Base-by-base conservation (phyloP, 225 moss, liverwort and hornwort genomes). In the Neckera pumila region DNA sequence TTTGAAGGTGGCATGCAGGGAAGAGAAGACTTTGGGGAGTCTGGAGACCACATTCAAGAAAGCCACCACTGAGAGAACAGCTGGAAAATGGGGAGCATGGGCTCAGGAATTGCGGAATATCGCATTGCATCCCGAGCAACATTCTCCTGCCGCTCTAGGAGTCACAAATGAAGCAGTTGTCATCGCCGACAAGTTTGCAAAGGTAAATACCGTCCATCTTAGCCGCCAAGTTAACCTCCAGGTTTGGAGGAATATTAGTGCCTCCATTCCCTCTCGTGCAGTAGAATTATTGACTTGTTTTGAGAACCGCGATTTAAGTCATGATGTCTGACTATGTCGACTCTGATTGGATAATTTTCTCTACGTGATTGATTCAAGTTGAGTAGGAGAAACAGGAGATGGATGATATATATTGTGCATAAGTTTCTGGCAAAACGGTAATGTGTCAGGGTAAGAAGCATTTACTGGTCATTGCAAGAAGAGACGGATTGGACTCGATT, bases 91-190 rank as follows among this genome's bases (percentile, higher is more conserved):
- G 97, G 94, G 90, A 71, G 58, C 87, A 73, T 96, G 97, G 98
- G 89, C 97, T 86, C 95, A 96, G 86, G 91, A 94, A 45, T 87
- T 98, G 80, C 92, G 94, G 76, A 91, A 92, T 76, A 92, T 90
- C 72, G 98, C 94, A 38, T 91, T 97, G 73, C 92, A 95, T 89
- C 97, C 98, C 27, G 95, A 94, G 79, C 88, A 93, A 80, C 87
- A 87, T 73, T 88, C 85, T 84, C 84, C 91, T 66, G 61, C 84
- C 73, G 86, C 95, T 81, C 58, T 97, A 72, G 92, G 96, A 91
- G 86, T 94, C 64, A 94, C 96, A 59, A 84, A 93, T 84, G 96
- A 95, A 88, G 98, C 94, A 87, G 92, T 98, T 81, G 93, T 98
- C 33, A 79, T 96, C 31, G 40, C 62, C 82, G 98, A 98, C 89